These are phyloP conservation scores for Mycena filopes DNA, from an alignment of 768 basidiomycete genomes.

Conservation along the genomic window DNA sequence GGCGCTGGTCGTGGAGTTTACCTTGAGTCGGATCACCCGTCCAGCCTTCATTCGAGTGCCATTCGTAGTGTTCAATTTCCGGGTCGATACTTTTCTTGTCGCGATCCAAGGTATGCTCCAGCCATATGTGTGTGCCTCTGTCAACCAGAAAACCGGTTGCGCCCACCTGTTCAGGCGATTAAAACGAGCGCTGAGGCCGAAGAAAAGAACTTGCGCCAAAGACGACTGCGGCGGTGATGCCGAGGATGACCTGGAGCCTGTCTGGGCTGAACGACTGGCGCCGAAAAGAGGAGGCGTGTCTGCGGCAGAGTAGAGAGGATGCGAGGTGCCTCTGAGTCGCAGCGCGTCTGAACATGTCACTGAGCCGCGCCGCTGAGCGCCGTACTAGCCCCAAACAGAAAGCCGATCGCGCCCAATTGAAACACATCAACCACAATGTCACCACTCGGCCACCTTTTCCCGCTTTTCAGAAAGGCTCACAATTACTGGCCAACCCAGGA, in stretches of 20 bases:
- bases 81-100: constrained; percentile 46
- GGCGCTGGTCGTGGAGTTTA: too few species aligned
- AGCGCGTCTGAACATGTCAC: constrained; percentile 4
- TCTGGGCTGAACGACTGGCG: constrained; percentile 51
- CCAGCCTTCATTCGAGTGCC: constrained; percentile 75
- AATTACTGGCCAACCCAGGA: too few species aligned
- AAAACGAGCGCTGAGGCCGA: background rate
- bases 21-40: constrained; percentile 53
- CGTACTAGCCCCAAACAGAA: too few species aligned
- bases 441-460: too few species aligned
- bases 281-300: constrained; percentile 20
- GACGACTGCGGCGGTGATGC: constrained; percentile 57
- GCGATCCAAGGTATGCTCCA: constrained; percentile 59
- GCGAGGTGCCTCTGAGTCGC: background rate
- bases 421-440: too few species aligned
- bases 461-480: too few species aligned
- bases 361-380: too few species aligned
- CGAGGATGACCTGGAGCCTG: constrained; percentile 58
- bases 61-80: constrained; percentile 70
- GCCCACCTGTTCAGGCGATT: constrained; percentile 8
- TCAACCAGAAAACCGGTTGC: background rate
- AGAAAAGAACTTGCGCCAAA: constrained; percentile 50
- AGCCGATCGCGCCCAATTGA: background rate
- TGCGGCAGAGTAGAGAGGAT: background rate
- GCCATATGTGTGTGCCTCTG: constrained; percentile 36